Conservation (phyloP, 1,139 yeast genomes). For the Scheffersomyces quercinus region DNA sequence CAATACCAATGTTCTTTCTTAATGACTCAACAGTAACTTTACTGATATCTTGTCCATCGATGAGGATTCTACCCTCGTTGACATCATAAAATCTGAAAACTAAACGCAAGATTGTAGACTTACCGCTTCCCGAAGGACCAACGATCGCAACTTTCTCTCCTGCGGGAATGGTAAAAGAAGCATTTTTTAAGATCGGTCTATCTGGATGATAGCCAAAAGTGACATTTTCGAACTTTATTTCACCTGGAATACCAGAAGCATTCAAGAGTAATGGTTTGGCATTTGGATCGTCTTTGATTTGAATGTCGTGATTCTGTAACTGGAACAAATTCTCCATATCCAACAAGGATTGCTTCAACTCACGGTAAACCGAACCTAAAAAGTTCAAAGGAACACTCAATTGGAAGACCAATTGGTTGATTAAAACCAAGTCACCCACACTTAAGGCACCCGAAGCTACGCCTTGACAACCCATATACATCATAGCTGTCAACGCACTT, state of each 20-base stretch:
- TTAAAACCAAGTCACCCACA: slow-evolving; percentile 95
- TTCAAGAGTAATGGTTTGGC: slow-evolving; percentile 60
- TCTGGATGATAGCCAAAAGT: slow-evolving; percentile 90
- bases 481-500: slow-evolving; percentile 90
- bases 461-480: slow-evolving; percentile 98
- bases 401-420: slow-evolving; percentile 94
- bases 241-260: slow-evolving; percentile 51
- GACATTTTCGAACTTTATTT: slow-evolving; percentile 86
- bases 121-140: slow-evolving; percentile 95
- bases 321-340: slow-evolving; percentile 93
- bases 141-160: slow-evolving; percentile 91
- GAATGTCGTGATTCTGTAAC: slow-evolving; percentile 72
- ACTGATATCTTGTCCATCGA: slow-evolving; percentile 89
- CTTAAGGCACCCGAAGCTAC: slow-evolving; percentile 79
- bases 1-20: slow-evolving; percentile 79
- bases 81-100: slow-evolving; percentile 88
- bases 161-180: slow-evolving; percentile 83
- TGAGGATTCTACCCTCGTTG: slow-evolving; percentile 68
- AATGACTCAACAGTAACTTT: slow-evolving; percentile 75
- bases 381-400: slow-evolving; percentile 92
- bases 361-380: slow-evolving; percentile 92
- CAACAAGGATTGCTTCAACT: slow-evolving; percentile 83
- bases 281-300: slow-evolving; percentile 58
- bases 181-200: slow-evolving; percentile 80
- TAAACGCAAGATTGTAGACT: slow-evolving; percentile 82